Conservation (phyloP, 1,139 yeast genomes). For the Candida sp. region DNA sequence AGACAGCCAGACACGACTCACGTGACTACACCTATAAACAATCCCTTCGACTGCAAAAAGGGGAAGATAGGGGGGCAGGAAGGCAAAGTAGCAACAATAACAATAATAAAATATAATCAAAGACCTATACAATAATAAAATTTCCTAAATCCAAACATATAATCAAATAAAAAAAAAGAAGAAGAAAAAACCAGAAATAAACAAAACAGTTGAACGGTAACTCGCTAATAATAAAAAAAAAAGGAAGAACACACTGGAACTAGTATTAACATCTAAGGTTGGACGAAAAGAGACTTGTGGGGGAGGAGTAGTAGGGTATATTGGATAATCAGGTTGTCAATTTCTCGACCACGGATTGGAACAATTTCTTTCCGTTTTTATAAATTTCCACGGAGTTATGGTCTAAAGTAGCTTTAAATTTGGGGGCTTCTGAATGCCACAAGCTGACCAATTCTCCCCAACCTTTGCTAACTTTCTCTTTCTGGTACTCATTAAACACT, state of each 20-base stretch:
- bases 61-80: too few relatives aligned
- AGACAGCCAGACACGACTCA: background rate
- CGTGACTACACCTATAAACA: too few relatives aligned
- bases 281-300: background rate
- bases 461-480: background rate
- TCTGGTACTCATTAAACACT: background rate
- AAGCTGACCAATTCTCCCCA: background rate
- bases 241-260: background rate
- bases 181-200: background rate
- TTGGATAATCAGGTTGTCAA: background rate
- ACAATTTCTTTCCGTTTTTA: background rate
- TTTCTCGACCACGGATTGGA: background rate
- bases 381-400: constrained; percentile 5
- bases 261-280: constrained; percentile 1
- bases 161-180: background rate
- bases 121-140: background rate
- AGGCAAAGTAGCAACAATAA: background rate
- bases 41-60: too few relatives aligned
- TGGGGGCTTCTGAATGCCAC: background rate
- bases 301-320: background rate
- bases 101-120: too few relatives aligned
- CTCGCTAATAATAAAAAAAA: background rate
- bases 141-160: background rate
- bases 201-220: background rate
- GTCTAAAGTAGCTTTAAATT: constrained; percentile 6